Conservation (phyloP, 2,329 filamentous ascomycete species). For the Penicillium sp. region DNA sequence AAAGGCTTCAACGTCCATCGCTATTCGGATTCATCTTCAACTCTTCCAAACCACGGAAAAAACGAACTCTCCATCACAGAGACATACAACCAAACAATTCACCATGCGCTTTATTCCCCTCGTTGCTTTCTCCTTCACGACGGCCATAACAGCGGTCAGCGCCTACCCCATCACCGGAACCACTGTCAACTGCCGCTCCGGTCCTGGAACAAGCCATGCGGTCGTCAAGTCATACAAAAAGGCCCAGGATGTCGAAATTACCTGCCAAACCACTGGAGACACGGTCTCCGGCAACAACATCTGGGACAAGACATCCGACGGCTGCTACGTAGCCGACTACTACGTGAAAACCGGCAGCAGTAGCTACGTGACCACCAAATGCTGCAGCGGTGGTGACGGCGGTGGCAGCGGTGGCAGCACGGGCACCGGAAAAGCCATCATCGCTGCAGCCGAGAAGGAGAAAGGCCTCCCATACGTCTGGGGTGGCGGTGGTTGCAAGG, state of each 20-base stretch:
- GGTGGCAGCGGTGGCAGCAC: conserved; percentile 4
- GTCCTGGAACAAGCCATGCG: conserved; percentile 19
- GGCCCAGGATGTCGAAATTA: conserved; percentile 10
- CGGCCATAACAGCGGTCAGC: conserved; percentile 10
- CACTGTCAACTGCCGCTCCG: conserved; percentile 24
- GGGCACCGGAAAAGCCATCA: conserved; percentile 19
- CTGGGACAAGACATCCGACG: conserved; percentile 29
- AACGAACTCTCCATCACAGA: not conserved
- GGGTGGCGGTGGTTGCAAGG: conserved; percentile 27
- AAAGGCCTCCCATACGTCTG: conserved; percentile 29
- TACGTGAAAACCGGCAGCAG: conserved; percentile 27
- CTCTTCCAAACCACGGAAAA: not conserved
- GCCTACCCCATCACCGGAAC: conserved; percentile 23
- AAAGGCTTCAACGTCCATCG: not conserved
- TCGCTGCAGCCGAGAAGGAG: conserved; percentile 23
- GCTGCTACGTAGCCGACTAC: conserved; percentile 30
- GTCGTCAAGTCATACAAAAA: conserved; percentile 19
- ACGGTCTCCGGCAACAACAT: conserved; percentile 19
- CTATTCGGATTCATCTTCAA: not conserved
- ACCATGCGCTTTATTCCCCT: conserved; percentile 7
- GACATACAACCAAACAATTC: not conserved
- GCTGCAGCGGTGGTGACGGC: conserved; percentile 8
- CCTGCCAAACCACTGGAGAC: conserved; percentile 20
- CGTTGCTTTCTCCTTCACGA: conserved; percentile 8
- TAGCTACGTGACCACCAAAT: conserved; percentile 16